Percentiles rank a stretch among this genome's conserved stretches.
Conservation (phyloP, 2,329 filamentous ascomycete genomes). For the Ophiocordyceps camponoti-leonardi region DNA sequence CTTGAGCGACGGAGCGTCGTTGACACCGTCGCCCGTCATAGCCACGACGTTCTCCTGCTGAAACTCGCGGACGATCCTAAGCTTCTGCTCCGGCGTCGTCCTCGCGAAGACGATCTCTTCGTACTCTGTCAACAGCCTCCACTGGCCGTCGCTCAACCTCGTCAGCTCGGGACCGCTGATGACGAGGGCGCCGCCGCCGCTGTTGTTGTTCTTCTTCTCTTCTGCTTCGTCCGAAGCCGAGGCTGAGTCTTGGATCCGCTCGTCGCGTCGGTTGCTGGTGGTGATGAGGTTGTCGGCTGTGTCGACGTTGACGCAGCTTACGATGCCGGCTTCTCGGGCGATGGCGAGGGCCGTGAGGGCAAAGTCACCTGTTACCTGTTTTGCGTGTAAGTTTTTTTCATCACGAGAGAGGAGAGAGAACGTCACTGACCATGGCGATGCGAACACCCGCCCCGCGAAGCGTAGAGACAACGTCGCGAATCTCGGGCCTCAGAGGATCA, state of each 20-base stretch:
- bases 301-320: conserved; percentile 38
- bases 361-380: conserved; percentile 56
- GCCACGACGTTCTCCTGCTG: conserved; percentile 48
- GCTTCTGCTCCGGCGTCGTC: conserved; percentile 64
- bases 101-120: conserved; percentile 58
- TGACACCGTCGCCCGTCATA: conserved; percentile 50
- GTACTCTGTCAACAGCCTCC: conserved; percentile 47
- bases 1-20: conserved; percentile 48
- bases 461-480: conserved; percentile 46
- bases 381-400: no score
- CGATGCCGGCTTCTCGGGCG: conserved; percentile 53
- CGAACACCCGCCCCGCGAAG: conserved; percentile 53
- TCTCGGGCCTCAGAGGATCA: conserved; percentile 60
- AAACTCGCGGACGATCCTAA: conserved; percentile 62
- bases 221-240: conserved; percentile 6
- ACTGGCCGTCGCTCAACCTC: conserved; percentile 48
- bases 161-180: conserved; percentile 50
- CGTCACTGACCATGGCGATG: conserved; percentile 51
- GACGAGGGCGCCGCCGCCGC: conserved; percentile 32
- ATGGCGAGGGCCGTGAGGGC: conserved; percentile 59
- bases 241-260: conserved; percentile 4
- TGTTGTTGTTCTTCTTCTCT: conserved; percentile 4
- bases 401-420: not conserved
- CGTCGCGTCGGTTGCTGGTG: no score
- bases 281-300: conserved; percentile 30